Base-by-base conservation (phyloP, 345 rosid genomes). In the Brassica carinata region DNA sequence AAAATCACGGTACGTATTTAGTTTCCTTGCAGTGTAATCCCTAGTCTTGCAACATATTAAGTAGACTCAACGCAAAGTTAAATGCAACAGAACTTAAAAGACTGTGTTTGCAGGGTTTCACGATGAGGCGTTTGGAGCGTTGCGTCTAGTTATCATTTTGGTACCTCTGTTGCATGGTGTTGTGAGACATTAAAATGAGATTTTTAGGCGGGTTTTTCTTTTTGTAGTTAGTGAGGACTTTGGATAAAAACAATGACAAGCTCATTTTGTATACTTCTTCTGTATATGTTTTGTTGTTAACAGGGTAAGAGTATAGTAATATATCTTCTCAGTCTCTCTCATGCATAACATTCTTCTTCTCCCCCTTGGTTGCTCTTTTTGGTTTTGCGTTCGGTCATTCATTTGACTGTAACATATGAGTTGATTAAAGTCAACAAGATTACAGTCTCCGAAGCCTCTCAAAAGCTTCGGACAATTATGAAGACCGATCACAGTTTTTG, bases 111-210 rank as follows among this genome's bases (percentile, higher is more conserved):
- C 96, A 95, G 99, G 99, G 67, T 82, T 79, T 74, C 84, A 80
- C 36, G 65, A 77, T 66, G 75, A 80, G 63, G 84, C 75, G 51
- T 34, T 86, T 81, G 89, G 87, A 83, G 51, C 72, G 15, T 66
- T 79, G 79, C 82, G 84, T 43, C 81, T 88, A 78, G 84, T 90
- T 83, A 80, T 45, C 19, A 69, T 88, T 91, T 92, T 88, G 89
- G 29, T 64, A 81, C 91, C 80, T 89, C 76, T 86, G 87, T 70
- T 72, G 74, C 72, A 66, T 67, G 76, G 65, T 58, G 26, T 67
- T 81, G 68, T 57, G 84, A 76, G 84, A 66, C 77, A 57, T 59
- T 33, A 76, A 65, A 64, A 36, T 75, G 79, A 75, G 79, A 53
- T 51, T 80, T 74, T 80, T 74, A 70, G 72, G 79, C n/a, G 15